Evolutionary conservation across 805 yeast species (phyloP), one percentile per base, ranked within the genome.

Genomic region (Candida multigemmis): DNA sequence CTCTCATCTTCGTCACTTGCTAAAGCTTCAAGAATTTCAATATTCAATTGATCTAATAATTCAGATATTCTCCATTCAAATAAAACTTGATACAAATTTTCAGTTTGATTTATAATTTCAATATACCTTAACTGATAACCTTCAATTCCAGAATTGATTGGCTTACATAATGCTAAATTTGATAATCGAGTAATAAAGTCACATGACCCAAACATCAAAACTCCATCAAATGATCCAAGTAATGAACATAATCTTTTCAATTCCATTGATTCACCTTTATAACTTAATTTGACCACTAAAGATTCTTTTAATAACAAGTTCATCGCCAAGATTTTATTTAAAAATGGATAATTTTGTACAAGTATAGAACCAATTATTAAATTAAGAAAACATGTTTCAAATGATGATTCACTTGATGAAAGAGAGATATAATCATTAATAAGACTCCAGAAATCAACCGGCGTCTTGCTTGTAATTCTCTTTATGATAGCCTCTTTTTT

Each of bases 21-120:
- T 14, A 38, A 31, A 24, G 28, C 28, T 5, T 40, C 40, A 33
- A 59, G 43, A 27, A 49, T 56, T n/a, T 33, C 37, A 13, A 48
- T 28, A 27, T 48, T 56, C 27, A 60, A 40, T 32, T 52, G 50
- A 31, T 56, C 47, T 10, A 51, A 34, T 9, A 60, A 40, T 21
- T 52, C 63, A 28, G 57, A 33, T 5, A 59, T 25, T 38, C 66
- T 50, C 65, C 65, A 60, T 19, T 44, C 36, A n/a, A 46, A 38
- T 2, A 60, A 20, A 3, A 53, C 31, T 1, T 39, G 47, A 31
- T 48, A 60, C 17, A 47, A 39, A 8, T 26, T 11, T n/a, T 25
- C 24, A 29, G 37, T 40, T 15, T 40, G 39, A 21, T 45, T 41
- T 23, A 31, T 42, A 21, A 44, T 26, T 32, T 60, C 66, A 12